phyloP scores from a whole-genome alignment of 2,329 filamentous ascomycete species.

The Colletotrichum navitas region DNA sequence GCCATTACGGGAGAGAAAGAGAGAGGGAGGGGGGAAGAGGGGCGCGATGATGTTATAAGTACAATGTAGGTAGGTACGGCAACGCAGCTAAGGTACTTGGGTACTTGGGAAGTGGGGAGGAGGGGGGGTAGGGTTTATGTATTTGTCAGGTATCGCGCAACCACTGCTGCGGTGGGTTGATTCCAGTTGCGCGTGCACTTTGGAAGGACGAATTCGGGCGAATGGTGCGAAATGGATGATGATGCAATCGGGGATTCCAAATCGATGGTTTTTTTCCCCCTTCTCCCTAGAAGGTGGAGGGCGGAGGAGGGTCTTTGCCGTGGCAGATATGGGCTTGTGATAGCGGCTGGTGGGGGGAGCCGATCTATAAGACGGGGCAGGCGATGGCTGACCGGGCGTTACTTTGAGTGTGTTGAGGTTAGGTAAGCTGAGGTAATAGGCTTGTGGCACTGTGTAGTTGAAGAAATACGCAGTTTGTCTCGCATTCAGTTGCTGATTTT shows the following conservation, averaged over 20 bases:
- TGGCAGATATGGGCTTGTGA: slow-evolving; percentile 12
- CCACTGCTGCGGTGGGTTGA: no score
- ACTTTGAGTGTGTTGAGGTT: neutral
- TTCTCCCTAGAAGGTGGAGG: neutral
- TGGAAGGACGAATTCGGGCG: slow-evolving; percentile 14
- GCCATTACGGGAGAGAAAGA: slow-evolving; percentile 60
- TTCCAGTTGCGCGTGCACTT: neutral
- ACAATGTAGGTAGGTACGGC: slow-evolving; percentile 21
- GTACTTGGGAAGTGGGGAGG: neutral
- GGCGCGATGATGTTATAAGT: slow-evolving; percentile 22
- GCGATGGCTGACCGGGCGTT: neutral
- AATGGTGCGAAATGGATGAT: slow-evolving; percentile 17
- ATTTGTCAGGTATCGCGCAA: no score
- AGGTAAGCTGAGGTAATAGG: neutral
- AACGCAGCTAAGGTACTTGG: no score
- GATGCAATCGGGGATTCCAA: slow-evolving; percentile 38
- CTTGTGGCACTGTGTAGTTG: neutral
- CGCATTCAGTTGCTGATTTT: neutral
- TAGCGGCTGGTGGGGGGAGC: neutral
- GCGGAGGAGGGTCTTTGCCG: neutral
- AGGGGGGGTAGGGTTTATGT: no score
- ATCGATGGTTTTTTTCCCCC: neutral
- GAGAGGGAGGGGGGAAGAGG: neutral
- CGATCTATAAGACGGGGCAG: neutral
- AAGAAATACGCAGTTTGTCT: neutral